A percentile compares a stretch with the other conserved stretches of the same genome.
Evolutionary conservation across 805 yeast genomes (phyloP).

Genomic region (Debaryomyces prosopidis): DNA sequence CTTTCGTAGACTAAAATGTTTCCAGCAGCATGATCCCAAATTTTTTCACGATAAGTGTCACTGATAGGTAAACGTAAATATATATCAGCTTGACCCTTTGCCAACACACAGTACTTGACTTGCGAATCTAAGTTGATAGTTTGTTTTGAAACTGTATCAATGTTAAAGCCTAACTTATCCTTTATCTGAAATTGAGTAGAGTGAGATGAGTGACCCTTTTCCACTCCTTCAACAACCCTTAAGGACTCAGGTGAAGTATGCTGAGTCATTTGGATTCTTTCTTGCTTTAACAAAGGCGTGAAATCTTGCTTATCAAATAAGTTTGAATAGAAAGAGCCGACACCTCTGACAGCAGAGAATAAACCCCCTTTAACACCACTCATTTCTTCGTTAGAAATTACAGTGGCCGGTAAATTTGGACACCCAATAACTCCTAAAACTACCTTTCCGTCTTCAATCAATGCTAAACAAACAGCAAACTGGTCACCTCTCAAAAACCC

Average conservation of each 20-base stretch:
- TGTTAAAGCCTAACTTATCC: constrained; percentile 42
- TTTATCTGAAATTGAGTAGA: constrained; percentile 82
- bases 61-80: constrained; percentile 85
- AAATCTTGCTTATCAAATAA: constrained; percentile 39
- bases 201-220: constrained; percentile 91
- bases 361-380: constrained; percentile 61
- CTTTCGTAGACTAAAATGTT: constrained; percentile 82
- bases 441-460: constrained; percentile 82
- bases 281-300: constrained; percentile 29
- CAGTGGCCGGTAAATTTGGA: constrained; percentile 74
- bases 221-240: constrained; percentile 89
- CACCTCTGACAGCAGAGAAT: constrained; percentile 65
- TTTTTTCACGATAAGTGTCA: constrained; percentile 80
- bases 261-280: constrained; percentile 53
- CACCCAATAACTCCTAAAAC: constrained; percentile 94
- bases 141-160: constrained; percentile 55
- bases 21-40: constrained; percentile 99
- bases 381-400: constrained; percentile 34
- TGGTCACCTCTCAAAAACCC: constrained; percentile 96
- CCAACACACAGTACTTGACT: constrained; percentile 89
- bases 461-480: constrained; percentile 91
- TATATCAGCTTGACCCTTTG: constrained; percentile 90
- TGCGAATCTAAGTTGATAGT: constrained; percentile 90
- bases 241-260: constrained; percentile 48
- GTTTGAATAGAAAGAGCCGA: constrained; percentile 62